Evolutionary conservation across 495 filamentous ascomycete genomes (phyloP).

Genomic region (Podospora pseudopauciseta): DNA sequence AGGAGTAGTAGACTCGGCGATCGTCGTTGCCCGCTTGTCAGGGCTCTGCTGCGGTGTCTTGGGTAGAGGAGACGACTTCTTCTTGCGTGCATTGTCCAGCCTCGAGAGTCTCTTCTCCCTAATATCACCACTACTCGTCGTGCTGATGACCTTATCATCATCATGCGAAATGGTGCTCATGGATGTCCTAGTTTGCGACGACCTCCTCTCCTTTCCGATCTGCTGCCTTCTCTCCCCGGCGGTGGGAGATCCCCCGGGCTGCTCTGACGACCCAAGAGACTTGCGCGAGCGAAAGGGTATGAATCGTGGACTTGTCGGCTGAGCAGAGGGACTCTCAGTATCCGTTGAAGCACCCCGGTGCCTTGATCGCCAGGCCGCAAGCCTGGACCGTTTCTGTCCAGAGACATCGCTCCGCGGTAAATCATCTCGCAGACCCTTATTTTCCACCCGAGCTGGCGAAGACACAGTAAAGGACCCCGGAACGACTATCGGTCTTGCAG

Average conservation of each 20-base stretch:
- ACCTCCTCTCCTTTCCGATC: background rate
- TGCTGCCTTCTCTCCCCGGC: background rate
- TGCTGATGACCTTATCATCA: conserved; percentile 5
- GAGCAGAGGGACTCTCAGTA: background rate
- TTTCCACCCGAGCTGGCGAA: background rate
- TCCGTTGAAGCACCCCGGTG: conserved; percentile 12
- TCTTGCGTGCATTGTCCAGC: background rate
- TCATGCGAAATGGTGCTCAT: background rate
- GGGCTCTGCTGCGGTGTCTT: background rate
- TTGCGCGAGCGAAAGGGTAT: conserved; percentile 4
- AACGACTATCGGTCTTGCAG: background rate
- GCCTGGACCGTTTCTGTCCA: conserved; percentile 15
- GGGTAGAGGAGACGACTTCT: background rate
- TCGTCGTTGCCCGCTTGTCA: background rate
- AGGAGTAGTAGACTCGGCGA: background rate
- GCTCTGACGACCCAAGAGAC: background rate
- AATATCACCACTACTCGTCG: background rate
- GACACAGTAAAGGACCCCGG: background rate
- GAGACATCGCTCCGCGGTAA: conserved; percentile 12
- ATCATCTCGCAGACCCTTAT: conserved; percentile 6
- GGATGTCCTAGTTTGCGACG: background rate
- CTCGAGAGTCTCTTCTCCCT: background rate
- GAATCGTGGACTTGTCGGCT: background rate
- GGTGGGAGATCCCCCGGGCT: background rate
- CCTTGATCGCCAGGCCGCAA: conserved; percentile 18